Evolutionary conservation across 2,329 filamentous ascomycete species (phyloP).

Genomic region (Ophiostoma quercus): DNA sequence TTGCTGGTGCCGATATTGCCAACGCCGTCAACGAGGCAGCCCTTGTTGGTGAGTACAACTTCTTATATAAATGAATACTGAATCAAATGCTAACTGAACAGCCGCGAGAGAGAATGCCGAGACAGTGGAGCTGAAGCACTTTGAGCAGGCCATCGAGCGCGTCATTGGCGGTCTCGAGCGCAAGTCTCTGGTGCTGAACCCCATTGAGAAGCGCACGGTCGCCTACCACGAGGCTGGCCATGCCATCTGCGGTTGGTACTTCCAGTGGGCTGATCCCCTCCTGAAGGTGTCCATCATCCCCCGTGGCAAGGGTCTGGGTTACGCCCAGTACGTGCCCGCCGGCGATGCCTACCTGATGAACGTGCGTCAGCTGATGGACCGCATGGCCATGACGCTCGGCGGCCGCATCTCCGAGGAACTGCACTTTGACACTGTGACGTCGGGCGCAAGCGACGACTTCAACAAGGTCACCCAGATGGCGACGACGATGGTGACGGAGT

Average conservation of each 20-base stretch:
- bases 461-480: conserved; percentile 97
- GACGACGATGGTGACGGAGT: conserved; percentile 97
- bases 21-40: conserved; percentile 98
- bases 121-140: conserved; percentile 80
- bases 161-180: conserved; percentile 95
- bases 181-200: conserved; percentile 89
- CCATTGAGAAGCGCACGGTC: conserved; percentile 74
- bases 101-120: conserved; percentile 78
- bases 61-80: not conserved
- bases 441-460: conserved; percentile 93
- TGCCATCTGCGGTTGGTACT: conserved; percentile 97
- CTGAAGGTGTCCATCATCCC: conserved; percentile 99
- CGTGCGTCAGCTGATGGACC: conserved; percentile 92
- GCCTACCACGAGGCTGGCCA: conserved; percentile 74
- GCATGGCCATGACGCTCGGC: conserved; percentile 98
- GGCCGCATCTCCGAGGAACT: conserved; percentile 93
- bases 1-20: conserved; percentile 95
- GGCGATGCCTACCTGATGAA: conserved; percentile 95
- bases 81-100: conserved; percentile 35
- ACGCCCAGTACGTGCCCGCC: conserved; percentile 92
- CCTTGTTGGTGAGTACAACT: conserved; percentile 67
- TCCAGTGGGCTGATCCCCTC: conserved; percentile 91
- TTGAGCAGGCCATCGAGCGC: conserved; percentile 95
- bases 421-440: conserved; percentile 94
- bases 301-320: conserved; percentile 87